Base-by-base conservation (phyloP, 257 asterid species). In the Penstemon davidsonii region DNA sequence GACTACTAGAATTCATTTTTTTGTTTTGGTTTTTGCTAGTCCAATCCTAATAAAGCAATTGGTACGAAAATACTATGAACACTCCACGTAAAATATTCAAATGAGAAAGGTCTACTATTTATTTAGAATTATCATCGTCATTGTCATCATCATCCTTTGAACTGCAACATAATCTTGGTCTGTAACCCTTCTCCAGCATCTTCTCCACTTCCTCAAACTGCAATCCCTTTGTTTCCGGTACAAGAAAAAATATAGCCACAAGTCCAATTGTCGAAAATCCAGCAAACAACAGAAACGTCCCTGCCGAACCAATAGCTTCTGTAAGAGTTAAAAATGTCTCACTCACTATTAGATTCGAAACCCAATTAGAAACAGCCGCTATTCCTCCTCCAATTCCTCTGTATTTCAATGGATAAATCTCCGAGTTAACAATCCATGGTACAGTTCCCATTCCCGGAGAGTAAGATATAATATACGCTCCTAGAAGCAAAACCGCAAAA, bases 151-250 rank as follows among this genome's bases (percentile, higher is more conserved):
- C 57, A 2, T 67, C 78, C 69, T 62, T 76, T 8, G 74, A 70
- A 5, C 52, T 4, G 56, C 84, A 62, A 57, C 84, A 79, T 1
- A 73, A 36, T 33, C 54, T 73, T 0, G 97, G 96, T 52, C 55
- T 83, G 33, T 76, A 88, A 3, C 97, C 97, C 67, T 83, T 83
- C 62, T 85, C 74, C 44, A 91, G 85, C 95, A 88, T 78, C 79
- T 75, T 86, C 64, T 91, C 95, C n/a, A 91, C 89, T 70, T 85
- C 86, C 82, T 91, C 97, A 37, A 88, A 76, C 58, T 74, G 89
- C 80, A 91, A 8, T 5, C 96, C 97, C 76, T 87, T 91, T 1
- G 97, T 91, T 77, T 91, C 97, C 2, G 97, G 97, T 3, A 88
- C 96, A 0, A 86, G 8, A 67, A 88, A 83, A 61, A 53, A 88